Conservation (phyloP, 2,329 filamentous ascomycete genomes). For the Fusarium fracticaudum region DNA sequence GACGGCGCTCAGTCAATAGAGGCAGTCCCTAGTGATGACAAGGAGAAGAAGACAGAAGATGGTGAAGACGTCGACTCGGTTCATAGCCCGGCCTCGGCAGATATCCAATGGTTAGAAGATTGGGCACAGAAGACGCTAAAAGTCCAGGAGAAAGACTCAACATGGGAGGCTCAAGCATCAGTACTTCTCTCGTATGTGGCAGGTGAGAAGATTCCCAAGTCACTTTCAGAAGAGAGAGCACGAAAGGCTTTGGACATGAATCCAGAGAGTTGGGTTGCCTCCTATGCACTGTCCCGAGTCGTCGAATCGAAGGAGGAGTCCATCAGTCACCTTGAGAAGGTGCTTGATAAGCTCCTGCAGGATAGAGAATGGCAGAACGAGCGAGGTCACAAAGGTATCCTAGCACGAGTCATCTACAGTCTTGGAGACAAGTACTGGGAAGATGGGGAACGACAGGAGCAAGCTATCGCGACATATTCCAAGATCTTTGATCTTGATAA, state of each 20-base stretch:
- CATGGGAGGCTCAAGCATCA: not conserved
- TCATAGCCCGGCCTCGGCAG: not conserved
- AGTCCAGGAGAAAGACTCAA: not conserved
- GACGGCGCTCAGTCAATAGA: fast-evolving
- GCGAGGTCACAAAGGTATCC: not conserved
- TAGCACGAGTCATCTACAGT: not conserved
- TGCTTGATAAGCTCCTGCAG: not conserved
- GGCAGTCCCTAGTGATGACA: fast-evolving
- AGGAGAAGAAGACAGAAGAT: not conserved
- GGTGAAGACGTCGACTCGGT: not conserved
- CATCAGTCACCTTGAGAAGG: not conserved
- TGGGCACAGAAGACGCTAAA: not conserved
- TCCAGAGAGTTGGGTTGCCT: not conserved
- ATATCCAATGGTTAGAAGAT: not conserved
- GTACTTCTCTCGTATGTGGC: not conserved
- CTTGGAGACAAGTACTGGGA: not conserved
- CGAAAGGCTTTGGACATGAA: not conserved
- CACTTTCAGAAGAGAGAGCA: not conserved
- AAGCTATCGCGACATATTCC: not conserved
- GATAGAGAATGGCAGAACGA: not conserved
- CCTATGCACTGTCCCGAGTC: not conserved
- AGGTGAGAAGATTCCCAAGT: not conserved
- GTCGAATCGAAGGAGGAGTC: not conserved
- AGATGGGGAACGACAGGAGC: not conserved
- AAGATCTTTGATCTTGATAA: not conserved